Evolutionary conservation across 495 filamentous ascomycete genomes (phyloP).

Genomic region (Apiosordaria backusii): DNA sequence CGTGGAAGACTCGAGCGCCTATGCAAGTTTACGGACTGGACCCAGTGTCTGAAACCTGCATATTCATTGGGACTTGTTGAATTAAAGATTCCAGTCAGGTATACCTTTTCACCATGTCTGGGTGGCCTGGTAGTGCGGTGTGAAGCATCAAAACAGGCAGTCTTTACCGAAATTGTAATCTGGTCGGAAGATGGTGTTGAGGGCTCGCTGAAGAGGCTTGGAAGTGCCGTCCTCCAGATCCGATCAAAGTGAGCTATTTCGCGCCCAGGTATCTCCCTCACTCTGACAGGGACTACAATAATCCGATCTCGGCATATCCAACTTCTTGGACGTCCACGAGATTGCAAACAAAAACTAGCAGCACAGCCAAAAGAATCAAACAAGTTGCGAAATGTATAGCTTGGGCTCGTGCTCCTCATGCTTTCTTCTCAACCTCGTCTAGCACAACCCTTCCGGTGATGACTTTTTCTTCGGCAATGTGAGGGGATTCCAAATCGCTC

Average conservation of each 20-base stretch:
- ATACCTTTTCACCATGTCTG: background rate
- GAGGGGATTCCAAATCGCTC: conserved; percentile 33
- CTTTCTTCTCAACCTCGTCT: conserved; percentile 16
- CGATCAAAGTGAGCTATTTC: background rate
- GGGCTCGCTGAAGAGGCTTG: background rate
- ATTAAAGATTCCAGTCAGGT: background rate
- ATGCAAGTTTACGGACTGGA: background rate
- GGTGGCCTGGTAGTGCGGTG: background rate
- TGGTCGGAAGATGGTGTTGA: background rate
- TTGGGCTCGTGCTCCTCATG: no score
- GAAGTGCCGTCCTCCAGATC: background rate
- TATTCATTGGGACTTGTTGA: background rate
- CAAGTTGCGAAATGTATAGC: no score
- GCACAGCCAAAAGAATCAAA: background rate
- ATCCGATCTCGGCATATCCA: background rate
- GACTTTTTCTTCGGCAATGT: conserved; percentile 20
- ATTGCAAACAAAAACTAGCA: no score
- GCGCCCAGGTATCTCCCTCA: background rate
- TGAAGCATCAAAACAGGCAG: background rate
- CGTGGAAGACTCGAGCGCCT: background rate
- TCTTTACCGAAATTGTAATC: background rate
- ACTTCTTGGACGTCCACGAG: background rate
- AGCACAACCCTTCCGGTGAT: conserved; percentile 17
- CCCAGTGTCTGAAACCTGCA: background rate
- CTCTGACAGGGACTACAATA: background rate